Evolutionary conservation across 306 rosid genomes (phyloP).

Genomic region (Quillaja saponaria): DNA sequence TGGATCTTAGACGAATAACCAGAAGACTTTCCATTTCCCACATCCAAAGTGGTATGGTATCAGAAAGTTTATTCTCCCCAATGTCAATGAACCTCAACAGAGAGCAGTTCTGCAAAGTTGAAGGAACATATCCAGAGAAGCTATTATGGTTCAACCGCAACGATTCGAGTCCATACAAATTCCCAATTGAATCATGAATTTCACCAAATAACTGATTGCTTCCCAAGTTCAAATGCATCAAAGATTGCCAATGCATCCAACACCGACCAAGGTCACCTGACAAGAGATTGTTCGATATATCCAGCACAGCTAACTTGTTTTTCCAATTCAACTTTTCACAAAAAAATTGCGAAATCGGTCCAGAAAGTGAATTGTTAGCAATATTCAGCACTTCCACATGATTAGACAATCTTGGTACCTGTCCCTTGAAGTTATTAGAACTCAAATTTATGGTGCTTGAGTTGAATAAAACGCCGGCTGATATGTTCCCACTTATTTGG

Average conservation of each 20-base stretch:
- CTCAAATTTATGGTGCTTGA: no score
- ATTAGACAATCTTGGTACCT: no score
- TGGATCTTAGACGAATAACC: constrained; percentile 40
- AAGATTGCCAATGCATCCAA: constrained; percentile 38
- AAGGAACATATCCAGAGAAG: constrained; percentile 27
- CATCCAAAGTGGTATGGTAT: no score
- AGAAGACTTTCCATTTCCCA: constrained; percentile 32
- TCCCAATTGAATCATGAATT: constrained; percentile 28
- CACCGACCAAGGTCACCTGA: constrained; percentile 31
- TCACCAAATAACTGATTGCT: constrained; percentile 33
- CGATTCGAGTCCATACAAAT: constrained; percentile 23
- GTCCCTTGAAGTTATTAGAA: no score
- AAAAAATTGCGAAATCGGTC: no score
- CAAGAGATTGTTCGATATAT: constrained; percentile 21
- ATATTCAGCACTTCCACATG: no score
- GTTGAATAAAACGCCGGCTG: no score
- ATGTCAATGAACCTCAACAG: constrained; percentile 35
- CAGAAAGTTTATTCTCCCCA: constrained; percentile 36
- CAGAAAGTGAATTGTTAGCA: no score
- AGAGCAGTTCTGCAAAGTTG: constrained; percentile 25
- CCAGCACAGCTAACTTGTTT: no score
- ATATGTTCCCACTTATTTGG: constrained; percentile 6
- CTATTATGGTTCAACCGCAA: constrained; percentile 25
- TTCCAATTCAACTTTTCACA: no score
- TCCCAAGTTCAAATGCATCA: constrained; percentile 39